Percentiles rank a stretch among this genome's conserved stretches.
phyloP scores from a whole-genome alignment of 176 grass and related monocot genomes.

The Coix lacrymajobi region DNA sequence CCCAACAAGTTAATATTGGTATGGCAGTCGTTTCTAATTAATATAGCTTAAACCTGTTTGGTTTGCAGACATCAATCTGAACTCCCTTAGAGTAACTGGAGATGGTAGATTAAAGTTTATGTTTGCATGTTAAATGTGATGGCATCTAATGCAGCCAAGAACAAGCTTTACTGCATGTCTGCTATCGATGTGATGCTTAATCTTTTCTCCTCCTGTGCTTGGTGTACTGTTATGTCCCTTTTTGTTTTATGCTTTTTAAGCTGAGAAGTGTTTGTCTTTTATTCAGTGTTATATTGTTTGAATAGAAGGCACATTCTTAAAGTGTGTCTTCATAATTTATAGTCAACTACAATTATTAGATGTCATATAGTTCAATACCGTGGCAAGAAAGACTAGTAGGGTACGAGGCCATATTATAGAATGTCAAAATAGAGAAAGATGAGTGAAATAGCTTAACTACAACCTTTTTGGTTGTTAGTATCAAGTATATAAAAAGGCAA shows the following conservation, averaged over 20 bases:
- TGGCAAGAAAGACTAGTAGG: not conserved
- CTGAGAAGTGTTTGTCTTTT: not conserved
- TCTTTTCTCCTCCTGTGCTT: not conserved
- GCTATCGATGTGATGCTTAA: conserved; percentile 19
- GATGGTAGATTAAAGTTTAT: conserved; percentile 23
- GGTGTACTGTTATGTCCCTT: not conserved
- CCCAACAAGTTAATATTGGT: conserved; percentile 18
- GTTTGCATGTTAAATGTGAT: conserved; percentile 20
- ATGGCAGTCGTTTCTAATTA: conserved; percentile 26
- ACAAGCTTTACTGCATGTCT: conserved; percentile 3
- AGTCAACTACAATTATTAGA: not conserved
- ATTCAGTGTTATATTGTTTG: not conserved
- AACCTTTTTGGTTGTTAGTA: not conserved
- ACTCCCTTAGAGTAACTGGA: conserved; percentile 7
- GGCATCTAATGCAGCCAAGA: conserved; percentile 18
- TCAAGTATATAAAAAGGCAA: not conserved
- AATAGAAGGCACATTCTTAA: not conserved
- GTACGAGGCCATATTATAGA: not conserved
- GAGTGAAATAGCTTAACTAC: not conserved
- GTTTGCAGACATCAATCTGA: conserved; percentile 25
- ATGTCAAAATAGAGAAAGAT: not conserved
- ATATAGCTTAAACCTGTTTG: conserved; percentile 35
- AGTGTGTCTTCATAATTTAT: not conserved
- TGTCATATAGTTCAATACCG: not conserved
- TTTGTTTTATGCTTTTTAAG: not conserved